Evolutionary conservation across 768 basidiomycete genomes (phyloP).

Genomic region (Pisolithus sp.): DNA sequence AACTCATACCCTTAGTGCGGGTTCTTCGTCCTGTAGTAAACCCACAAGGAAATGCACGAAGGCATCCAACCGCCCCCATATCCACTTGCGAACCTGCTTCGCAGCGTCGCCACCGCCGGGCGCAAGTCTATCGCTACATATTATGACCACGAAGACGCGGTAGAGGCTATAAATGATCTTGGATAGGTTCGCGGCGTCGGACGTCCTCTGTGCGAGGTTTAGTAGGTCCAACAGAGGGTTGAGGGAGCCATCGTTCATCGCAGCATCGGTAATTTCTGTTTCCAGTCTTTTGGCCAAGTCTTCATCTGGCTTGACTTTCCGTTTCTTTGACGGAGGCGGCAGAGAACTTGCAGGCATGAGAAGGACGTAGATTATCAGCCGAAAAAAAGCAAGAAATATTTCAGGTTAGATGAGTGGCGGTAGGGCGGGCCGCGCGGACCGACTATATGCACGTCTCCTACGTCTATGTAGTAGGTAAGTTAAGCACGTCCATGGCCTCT

Average conservation of each 20-base stretch:
- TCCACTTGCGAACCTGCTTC: slow-evolving; percentile 65
- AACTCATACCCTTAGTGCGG: slow-evolving; percentile 57
- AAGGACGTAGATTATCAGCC: background rate
- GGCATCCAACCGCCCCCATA: slow-evolving; percentile 64
- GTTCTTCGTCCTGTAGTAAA: slow-evolving; percentile 73
- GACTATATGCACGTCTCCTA: background rate
- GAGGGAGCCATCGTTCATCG: slow-evolving; percentile 53
- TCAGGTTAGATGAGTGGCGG: too few species aligned
- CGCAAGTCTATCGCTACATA: slow-evolving; percentile 52
- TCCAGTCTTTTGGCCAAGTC: slow-evolving; percentile 44
- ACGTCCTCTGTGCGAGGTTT: slow-evolving; percentile 41
- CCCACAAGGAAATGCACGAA: slow-evolving; percentile 67
- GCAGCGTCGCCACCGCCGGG: slow-evolving; percentile 46
- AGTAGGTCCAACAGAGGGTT: slow-evolving; percentile 77
- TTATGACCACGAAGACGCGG: slow-evolving; percentile 62
- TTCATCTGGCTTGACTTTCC: slow-evolving; percentile 31
- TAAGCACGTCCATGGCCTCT: slow-evolving; percentile 7
- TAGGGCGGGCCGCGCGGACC: too few species aligned
- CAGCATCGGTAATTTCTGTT: slow-evolving; percentile 45
- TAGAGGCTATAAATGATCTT: slow-evolving; percentile 82
- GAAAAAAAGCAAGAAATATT: background rate
- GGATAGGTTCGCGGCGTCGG: slow-evolving; percentile 52
- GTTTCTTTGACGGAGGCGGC: slow-evolving; percentile 47
- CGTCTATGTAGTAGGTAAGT: background rate
- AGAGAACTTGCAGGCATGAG: slow-evolving; percentile 37